These are phyloP conservation scores for Detonula confervacea DNA, from an alignment of 352 stramenopile species.

Conservation along the genomic window DNA sequence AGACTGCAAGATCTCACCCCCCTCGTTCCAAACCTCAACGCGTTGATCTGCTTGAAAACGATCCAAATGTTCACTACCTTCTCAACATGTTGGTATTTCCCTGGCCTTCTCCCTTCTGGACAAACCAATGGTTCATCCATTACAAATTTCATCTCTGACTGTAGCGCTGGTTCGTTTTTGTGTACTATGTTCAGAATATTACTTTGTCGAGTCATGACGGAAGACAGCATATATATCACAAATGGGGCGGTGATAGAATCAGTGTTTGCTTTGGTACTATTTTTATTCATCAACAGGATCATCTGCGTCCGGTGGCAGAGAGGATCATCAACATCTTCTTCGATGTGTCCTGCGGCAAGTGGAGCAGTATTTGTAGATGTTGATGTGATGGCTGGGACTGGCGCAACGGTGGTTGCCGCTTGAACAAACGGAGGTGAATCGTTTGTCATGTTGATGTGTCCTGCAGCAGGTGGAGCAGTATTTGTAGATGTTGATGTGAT, in stretches of 20 bases:
- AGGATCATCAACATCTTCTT: too few species aligned
- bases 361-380: too few species aligned
- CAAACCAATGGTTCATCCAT: not conserved
- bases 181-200: constrained; percentile 1
- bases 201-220: not conserved
- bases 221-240: not conserved
- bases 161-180: constrained; percentile 6
- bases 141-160: not conserved
- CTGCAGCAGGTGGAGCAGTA: too few species aligned
- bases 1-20: not conserved
- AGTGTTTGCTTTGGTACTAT: constrained; percentile 7
- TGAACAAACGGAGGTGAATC: too few species aligned
- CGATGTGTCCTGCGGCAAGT: too few species aligned
- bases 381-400: too few species aligned
- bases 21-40: not conserved
- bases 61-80: constrained; percentile 31
- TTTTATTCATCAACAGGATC: constrained; percentile 20
- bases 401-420: too few species aligned
- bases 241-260: not conserved
- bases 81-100: constrained; percentile 14
- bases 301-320: not conserved
- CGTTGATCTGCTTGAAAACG: constrained; percentile 12
- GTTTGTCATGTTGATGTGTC: too few species aligned
- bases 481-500: too few species aligned
- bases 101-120: not conserved